Base-by-base conservation (phyloP, 495 filamentous ascomycete genomes). In the Chaetomium tenue region DNA sequence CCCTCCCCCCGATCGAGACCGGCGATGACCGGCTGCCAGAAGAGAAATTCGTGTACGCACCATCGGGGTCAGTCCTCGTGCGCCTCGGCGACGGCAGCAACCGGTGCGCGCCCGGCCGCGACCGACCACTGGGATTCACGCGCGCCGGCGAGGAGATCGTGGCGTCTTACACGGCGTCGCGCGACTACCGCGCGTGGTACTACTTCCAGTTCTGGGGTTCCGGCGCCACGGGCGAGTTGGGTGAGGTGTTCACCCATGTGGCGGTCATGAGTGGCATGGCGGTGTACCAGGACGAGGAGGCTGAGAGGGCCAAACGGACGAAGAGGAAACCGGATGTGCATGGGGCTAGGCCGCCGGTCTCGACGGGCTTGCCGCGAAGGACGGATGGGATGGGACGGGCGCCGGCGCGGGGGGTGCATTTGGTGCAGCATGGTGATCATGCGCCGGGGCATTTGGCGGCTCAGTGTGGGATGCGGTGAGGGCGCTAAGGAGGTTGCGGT, bases 121-220 rank as follows among this genome's bases (percentile, higher is more conserved):
- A 44, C 33, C 26, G 26, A 2, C 44, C 60, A 12, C 26, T 67
- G 33, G 65, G 65, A 0, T 67, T 40, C 39, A 63, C 60, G 8
- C 26, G 26, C 5, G 6, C 39, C 12, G 57, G 57, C 23, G 61
- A 63, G 37, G 61, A 64, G 42, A 67, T 67, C 12, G 61, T 67
- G 47, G 65, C 61, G 15, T 64, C 62, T 16, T 52, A 28, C 26
- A 50, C 53, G 9, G 20, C 8, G 9, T 22, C 44, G 13, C 28
- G 54, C 5, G 62, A 58, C 30, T 51, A 30, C 28, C 11, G 8
- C 9, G 47, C 62, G 26, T 42, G 48, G 60, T 30, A 51, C n/a
- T 53, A 58, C 33, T 67, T 67, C 52, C 65, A 67, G 57, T 67
- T 60, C 13, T 67, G 65, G 65, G 61, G 61, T 1, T 1, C 65